A percentile compares a stretch with the other conserved stretches of the same genome.
These are phyloP conservation scores for Quercus tomentella DNA, from an alignment of 331 rosid genomes.

Conservation along the genomic window DNA sequence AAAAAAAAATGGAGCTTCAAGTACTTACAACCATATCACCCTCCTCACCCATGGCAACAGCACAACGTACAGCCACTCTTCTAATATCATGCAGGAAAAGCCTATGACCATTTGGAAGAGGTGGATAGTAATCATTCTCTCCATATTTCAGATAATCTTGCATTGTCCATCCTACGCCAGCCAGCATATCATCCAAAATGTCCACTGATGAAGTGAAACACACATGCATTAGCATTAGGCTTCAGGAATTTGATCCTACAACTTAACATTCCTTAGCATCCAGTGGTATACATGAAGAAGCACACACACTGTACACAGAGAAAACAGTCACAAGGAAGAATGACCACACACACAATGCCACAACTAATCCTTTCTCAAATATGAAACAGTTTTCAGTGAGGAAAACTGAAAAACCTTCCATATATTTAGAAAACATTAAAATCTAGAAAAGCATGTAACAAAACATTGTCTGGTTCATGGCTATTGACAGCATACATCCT, in stretches of 20 bases:
- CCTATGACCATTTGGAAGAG: constrained; percentile 90
- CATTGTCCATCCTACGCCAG: constrained; percentile 98
- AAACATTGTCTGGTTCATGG: not conserved
- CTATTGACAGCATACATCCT: constrained; percentile 3
- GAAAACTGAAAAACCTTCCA: not conserved
- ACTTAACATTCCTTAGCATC: not conserved
- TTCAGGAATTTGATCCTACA: constrained; percentile 6
- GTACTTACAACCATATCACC: constrained; percentile 94
- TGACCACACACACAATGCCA: not conserved
- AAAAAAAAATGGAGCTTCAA: constrained; percentile 25
- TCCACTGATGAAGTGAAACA: constrained; percentile 57
- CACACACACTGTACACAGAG: not conserved
- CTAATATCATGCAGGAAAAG: constrained; percentile 89
- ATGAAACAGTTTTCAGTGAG: not conserved
- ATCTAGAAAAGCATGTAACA: not conserved
- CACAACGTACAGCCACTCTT: constrained; percentile 86
- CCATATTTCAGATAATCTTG: constrained; percentile 91
- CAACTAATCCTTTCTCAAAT: not conserved
- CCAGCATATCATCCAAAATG: constrained; percentile 93
- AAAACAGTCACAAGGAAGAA: not conserved
- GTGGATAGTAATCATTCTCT: constrained; percentile 92
- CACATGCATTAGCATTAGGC: constrained; percentile 19
- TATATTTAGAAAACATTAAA: not conserved
- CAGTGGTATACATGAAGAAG: not conserved
- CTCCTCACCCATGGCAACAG: constrained; percentile 99